Evolutionary conservation across 2,329 filamentous ascomycete genomes (phyloP), one percentile per base, ranked within the genome.

Genomic region (Trichophyton rubrum): DNA sequence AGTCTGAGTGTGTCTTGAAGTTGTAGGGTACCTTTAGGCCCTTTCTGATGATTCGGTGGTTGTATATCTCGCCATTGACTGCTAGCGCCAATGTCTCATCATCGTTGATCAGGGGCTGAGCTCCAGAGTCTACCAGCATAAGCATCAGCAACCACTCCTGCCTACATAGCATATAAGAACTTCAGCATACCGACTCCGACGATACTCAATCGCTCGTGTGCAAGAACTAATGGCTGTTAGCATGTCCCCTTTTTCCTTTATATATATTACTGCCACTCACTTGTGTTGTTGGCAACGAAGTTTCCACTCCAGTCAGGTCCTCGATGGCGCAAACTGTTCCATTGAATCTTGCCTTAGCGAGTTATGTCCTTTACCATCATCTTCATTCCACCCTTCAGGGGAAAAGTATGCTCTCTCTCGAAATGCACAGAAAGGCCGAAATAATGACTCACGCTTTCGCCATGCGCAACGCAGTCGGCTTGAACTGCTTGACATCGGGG

Each of bases 51-150:
- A 96, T 84, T 73, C 92, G 88, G 79, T 99, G 93, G 85, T 99
- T 99, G 83, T 99, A 99, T 74, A 99, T 99, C 75, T 99, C 93
- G 77, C 93, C 93, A 77, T 99, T 99, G 84, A 97, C 93, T 66
- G 93, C 92, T 63, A 99, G 85, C 65, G 92, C 86, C 69, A 99
- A 86, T 69, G 82, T 87, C 66, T 85, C 87, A 74, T 97, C 92
- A 67, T 90, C 85, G 80, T 90, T 97, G 80, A 92, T 87, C 66
- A 99, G 82, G 65, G 93, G 93, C 78, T 99, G 93, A 59, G 93
- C 92, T 73, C 93, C 93, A 70, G 89, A 92, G 74, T 97, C 92
- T 92, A 57, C 33, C 30, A 55, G 5, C 41, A 22, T 33, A 20
- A 27, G 27, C 7, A 47, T 60, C 63, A 61, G 65, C 56, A 30